Conservation (phyloP, 441 rosid genomes). For the Kokia cookei region DNA sequence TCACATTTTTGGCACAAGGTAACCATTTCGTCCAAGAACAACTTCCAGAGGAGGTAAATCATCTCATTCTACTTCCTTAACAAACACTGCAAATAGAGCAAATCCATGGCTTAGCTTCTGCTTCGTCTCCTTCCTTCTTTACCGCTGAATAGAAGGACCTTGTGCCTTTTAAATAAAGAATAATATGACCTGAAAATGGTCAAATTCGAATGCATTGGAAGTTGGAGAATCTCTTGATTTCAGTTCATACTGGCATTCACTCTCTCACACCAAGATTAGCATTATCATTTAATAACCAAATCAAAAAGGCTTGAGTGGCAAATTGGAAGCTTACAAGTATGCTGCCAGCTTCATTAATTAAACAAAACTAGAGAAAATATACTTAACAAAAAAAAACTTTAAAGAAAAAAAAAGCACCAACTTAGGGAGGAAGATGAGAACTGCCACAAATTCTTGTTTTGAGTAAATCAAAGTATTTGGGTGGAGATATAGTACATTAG, state of each 20-base stretch:
- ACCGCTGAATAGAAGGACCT: neutral
- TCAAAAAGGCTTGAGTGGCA: neutral
- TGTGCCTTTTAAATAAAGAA: neutral
- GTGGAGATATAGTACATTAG: neutral
- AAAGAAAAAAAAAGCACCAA: neutral
- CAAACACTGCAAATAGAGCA: conserved; percentile 5
- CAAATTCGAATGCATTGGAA: neutral
- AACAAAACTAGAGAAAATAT: neutral
- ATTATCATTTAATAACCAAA: neutral
- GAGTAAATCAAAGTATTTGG: neutral
- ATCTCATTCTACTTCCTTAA: conserved; percentile 40
- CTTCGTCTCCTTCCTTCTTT: neutral
- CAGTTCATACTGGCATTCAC: neutral
- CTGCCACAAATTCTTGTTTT: neutral
- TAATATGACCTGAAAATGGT: neutral
- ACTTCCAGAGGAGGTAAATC: conserved; percentile 42
- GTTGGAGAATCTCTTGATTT: neutral
- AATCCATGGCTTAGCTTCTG: neutral
- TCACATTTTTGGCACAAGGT: conserved; percentile 34
- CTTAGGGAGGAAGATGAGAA: neutral
- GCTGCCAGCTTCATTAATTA: neutral
- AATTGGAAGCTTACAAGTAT: neutral
- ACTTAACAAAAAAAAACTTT: neutral
- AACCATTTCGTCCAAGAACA: conserved; percentile 61
- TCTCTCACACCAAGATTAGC: neutral